A percentile compares a stretch with the other conserved stretches of the same genome.
phyloP scores from a whole-genome alignment of 805 yeast species.

The Metschnikowia aberdeeniae region DNA sequence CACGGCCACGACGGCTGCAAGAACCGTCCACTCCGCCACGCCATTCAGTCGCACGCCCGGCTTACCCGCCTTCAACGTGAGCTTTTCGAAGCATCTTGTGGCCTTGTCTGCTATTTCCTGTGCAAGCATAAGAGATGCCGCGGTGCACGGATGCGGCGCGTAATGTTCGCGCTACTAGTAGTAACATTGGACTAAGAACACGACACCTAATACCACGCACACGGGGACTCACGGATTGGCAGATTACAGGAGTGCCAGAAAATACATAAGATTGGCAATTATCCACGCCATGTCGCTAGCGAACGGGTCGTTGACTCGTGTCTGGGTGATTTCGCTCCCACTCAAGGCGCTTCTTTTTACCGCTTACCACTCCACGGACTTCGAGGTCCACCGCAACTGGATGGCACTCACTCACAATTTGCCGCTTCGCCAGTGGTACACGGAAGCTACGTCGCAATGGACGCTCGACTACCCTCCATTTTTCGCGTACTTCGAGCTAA shows the following conservation, averaged over 20 bases:
- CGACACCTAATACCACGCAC: neutral
- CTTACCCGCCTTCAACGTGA: constrained; percentile 44
- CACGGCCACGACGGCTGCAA: constrained; percentile 65
- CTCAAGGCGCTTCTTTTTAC: constrained; percentile 36
- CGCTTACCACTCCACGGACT: constrained; percentile 91
- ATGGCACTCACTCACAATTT: constrained; percentile 78
- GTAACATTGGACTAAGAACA: no score
- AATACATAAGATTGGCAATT: no score
- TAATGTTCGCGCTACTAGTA: no score
- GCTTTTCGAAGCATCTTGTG: constrained; percentile 24
- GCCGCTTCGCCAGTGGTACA: constrained; percentile 80
- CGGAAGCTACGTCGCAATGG: constrained; percentile 79
- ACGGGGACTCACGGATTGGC: no score
- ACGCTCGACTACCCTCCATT: constrained; percentile 97
- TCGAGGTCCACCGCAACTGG: constrained; percentile 98
- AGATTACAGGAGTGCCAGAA: no score
- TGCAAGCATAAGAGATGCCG: constrained; percentile 6
- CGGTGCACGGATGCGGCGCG: constrained; percentile 4
- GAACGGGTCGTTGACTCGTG: constrained; percentile 21
- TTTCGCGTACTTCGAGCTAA: constrained; percentile 93
- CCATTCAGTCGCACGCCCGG: constrained; percentile 64
- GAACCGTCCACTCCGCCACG: constrained; percentile 73
- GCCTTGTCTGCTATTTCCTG: constrained; percentile 24
- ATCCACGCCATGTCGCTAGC: constrained; percentile 1
- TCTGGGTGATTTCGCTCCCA: constrained; percentile 35